Conservation (phyloP, 179 eudicot species). For the Silene coronaria region DNA sequence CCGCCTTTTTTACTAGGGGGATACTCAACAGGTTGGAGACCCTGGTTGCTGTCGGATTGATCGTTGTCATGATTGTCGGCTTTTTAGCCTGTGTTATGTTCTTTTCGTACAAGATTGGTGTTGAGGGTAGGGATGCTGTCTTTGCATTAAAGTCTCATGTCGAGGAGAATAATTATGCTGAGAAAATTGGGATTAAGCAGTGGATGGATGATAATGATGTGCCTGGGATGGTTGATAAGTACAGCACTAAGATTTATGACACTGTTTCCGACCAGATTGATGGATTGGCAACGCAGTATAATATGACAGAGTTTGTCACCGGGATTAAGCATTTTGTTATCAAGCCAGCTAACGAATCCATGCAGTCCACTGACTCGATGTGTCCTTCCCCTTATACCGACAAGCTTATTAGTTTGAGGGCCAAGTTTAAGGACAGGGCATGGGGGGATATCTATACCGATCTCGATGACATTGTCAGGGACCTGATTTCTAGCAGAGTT, state of each 20-base stretch:
- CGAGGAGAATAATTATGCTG: slow-evolving; percentile 72
- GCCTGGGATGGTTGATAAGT: slow-evolving; percentile 71
- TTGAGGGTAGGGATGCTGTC: slow-evolving; percentile 82
- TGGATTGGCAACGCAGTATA: slow-evolving; percentile 78
- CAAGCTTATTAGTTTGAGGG: slow-evolving; percentile 49
- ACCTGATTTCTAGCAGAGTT: slow-evolving; percentile 45
- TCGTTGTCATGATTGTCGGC: slow-evolving; percentile 64
- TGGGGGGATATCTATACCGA: slow-evolving; percentile 68
- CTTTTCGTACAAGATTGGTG: slow-evolving; percentile 79
- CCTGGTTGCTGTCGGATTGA: slow-evolving; percentile 75
- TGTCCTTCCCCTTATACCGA: slow-evolving; percentile 60
- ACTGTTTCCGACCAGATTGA: slow-evolving; percentile 80
- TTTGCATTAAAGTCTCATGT: slow-evolving; percentile 62
- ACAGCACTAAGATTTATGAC: slow-evolving; percentile 52
- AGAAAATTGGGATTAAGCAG: slow-evolving; percentile 63
- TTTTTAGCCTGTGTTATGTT: slow-evolving; percentile 50
- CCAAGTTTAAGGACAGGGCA: slow-evolving; percentile 54
- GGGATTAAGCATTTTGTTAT: slow-evolving; percentile 69
- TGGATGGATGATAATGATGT: slow-evolving; percentile 98
- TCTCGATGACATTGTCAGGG: slow-evolving; percentile 53
- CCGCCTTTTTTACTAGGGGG: slow-evolving; percentile 55
- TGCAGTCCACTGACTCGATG: slow-evolving; percentile 37
- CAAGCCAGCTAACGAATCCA: slow-evolving; percentile 41
- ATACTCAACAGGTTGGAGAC: slow-evolving; percentile 58
- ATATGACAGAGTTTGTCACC: slow-evolving; percentile 69